A percentile compares a stretch with the other conserved stretches of the same genome.
Conservation (phyloP, 352 stramenopile species). For the Poterioochromonas sp. region DNA sequence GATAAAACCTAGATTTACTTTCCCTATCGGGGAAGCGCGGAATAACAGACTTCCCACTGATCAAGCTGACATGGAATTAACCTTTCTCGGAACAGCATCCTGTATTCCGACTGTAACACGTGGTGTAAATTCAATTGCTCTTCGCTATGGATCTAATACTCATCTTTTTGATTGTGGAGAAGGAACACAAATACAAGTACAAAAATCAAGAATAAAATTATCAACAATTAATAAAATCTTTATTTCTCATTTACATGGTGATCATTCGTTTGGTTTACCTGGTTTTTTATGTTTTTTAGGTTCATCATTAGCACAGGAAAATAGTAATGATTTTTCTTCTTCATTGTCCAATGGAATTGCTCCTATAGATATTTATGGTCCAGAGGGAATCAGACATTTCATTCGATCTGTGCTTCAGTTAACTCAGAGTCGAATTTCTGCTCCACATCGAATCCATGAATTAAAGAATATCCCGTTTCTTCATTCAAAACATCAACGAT, state of each 20-base stretch:
- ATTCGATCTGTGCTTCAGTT: constrained; percentile 47
- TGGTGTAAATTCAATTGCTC: constrained; percentile 56
- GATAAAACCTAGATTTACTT: too few species aligned
- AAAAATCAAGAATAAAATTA: constrained; percentile 53
- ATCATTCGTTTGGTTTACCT: constrained; percentile 70
- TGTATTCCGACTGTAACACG: constrained; percentile 53
- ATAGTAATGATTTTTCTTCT: too few species aligned
- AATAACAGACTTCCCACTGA: too few species aligned
- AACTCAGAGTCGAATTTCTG: background rate
- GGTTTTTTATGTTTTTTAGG: constrained; percentile 68
- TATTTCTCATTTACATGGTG: constrained; percentile 62
- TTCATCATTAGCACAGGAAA: constrained; percentile 15
- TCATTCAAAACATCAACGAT: constrained; percentile 29
- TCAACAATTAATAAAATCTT: constrained; percentile 69
- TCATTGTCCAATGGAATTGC: constrained; percentile 37
- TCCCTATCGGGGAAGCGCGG: too few species aligned
- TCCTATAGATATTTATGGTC: constrained; percentile 71
- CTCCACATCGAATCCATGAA: constrained; percentile 22
- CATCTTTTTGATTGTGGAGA: constrained; percentile 77
- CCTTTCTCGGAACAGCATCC: constrained; percentile 58
- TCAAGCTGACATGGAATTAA: constrained; percentile 52
- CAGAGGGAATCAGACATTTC: constrained; percentile 46
- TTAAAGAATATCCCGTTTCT: constrained; percentile 26
- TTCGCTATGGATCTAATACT: constrained; percentile 57
- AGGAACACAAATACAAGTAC: constrained; percentile 63